A percentile compares a stretch with the other conserved stretches of the same genome.
These are phyloP conservation scores for Solanum appendiculatum DNA, from an alignment of 257 asterid species.

Conservation along the genomic window DNA sequence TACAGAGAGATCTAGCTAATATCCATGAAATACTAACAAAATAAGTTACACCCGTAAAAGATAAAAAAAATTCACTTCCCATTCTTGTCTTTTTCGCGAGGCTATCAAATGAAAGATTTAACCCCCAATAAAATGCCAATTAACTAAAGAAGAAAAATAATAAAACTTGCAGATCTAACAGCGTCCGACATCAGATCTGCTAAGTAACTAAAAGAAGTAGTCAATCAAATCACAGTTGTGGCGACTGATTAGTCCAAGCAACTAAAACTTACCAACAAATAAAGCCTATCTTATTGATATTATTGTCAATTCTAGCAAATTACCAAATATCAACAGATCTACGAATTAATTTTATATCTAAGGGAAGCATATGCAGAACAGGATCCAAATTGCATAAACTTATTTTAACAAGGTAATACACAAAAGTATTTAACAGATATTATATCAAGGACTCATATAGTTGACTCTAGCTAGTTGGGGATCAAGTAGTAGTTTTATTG, in stretches of 20 bases:
- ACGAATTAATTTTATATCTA: neutral
- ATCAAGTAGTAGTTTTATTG: neutral
- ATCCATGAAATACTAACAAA: neutral
- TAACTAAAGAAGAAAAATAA: neutral
- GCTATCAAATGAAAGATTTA: neutral
- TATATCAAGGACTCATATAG: neutral
- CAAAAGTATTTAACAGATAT: neutral
- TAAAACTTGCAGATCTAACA: neutral
- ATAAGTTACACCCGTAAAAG: neutral
- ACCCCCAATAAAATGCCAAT: neutral
- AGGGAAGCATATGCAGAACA: neutral
- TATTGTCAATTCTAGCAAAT: neutral
- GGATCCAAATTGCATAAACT: neutral
- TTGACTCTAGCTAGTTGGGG: neutral
- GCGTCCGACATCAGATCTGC: neutral
- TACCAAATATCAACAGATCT: neutral
- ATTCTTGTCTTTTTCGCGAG: neutral
- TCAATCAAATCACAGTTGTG: neutral
- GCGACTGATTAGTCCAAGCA: neutral
- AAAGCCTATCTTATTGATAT: neutral
- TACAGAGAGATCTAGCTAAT: neutral
- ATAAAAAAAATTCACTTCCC: neutral
- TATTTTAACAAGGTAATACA: neutral
- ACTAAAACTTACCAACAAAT: neutral
- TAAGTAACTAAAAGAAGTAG: neutral